These are phyloP conservation scores for Rhodotorula sp. DNA, from an alignment of 1,284 basidiomycete genomes.

Conservation along the genomic window DNA sequence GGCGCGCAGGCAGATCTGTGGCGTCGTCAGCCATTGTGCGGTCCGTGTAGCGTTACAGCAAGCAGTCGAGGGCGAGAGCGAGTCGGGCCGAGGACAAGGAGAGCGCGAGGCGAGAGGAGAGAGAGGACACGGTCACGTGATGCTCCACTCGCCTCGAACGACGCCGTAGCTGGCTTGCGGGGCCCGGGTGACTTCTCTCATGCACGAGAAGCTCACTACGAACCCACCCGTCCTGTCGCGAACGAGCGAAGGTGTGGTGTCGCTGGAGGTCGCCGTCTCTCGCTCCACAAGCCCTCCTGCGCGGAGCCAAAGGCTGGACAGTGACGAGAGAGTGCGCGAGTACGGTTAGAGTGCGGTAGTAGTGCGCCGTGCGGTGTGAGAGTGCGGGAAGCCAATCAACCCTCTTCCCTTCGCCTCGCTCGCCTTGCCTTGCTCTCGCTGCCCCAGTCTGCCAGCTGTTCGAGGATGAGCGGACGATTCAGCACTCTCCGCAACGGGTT, in stretches of 20 bases:
- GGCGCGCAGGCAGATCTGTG: constrained; percentile 1
- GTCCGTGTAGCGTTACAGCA: no score
- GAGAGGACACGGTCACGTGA: neutral
- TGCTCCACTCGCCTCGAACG: neutral
- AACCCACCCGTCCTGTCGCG: no score
- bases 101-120: no score
- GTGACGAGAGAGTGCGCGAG: no score
- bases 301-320: no score
- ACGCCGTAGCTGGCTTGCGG: no score
- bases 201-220: neutral
- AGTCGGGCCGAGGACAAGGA: neutral
- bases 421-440: neutral
- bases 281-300: no score
- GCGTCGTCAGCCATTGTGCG: neutral
- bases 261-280: no score
- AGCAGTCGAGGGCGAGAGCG: neutral
- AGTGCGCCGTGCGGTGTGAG: neutral
- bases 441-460: neutral
- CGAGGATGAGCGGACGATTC: constrained; percentile 21
- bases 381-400: neutral
- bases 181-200: neutral
- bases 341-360: no score
- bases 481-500: neutral
- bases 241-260: no score
- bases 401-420: neutral